These are phyloP conservation scores for Tylopilus felleus DNA, from an alignment of 768 basidiomycete genomes.

Conservation along the genomic window DNA sequence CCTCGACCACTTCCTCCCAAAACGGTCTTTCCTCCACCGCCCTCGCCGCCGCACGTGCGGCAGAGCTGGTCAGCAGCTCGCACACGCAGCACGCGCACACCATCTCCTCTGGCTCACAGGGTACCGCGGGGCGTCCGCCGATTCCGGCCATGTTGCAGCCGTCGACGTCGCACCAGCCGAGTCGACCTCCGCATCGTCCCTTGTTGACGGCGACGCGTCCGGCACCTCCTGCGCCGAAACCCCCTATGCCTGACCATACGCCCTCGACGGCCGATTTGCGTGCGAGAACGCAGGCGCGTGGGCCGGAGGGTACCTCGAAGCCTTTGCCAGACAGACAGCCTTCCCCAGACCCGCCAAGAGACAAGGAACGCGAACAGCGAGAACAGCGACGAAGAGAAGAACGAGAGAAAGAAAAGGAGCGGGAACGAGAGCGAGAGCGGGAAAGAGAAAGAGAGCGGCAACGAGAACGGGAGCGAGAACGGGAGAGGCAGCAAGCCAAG, in stretches of 20 bases:
- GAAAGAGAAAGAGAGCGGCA: conserved; percentile 23
- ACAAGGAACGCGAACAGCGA: conserved; percentile 37
- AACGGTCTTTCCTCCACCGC: conserved; percentile 42
- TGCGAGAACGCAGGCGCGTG: conserved; percentile 57
- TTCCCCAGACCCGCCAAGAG: conserved; percentile 36
- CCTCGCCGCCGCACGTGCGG: conserved; percentile 54
- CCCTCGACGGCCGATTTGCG: conserved; percentile 66
- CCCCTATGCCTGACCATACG: conserved; percentile 44
- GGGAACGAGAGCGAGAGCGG: conserved; percentile 31
- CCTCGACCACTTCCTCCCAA: conserved; percentile 25
- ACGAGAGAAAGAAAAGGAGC: conserved; percentile 32
- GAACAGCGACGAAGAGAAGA: conserved; percentile 41
- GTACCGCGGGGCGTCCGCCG: conserved; percentile 23
- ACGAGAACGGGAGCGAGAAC: conserved; percentile 23
- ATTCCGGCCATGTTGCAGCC: conserved; percentile 26
- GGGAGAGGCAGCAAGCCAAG: conserved; percentile 22
- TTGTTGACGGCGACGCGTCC: conserved; percentile 52
- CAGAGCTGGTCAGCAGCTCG: conserved; percentile 59
- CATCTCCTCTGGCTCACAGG: conserved; percentile 35
- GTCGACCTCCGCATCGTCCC: conserved; percentile 67
- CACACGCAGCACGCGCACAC: conserved; percentile 40
- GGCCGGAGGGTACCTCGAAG: conserved; percentile 34
- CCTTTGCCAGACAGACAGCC: conserved; percentile 35
- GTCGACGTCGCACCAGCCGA: conserved; percentile 47
- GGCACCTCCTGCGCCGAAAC: conserved; percentile 48